Percentiles rank a stretch among this genome's conserved stretches.
These are phyloP conservation scores for Salvia splendens DNA, from an alignment of 257 asterid genomes.

Conservation along the genomic window DNA sequence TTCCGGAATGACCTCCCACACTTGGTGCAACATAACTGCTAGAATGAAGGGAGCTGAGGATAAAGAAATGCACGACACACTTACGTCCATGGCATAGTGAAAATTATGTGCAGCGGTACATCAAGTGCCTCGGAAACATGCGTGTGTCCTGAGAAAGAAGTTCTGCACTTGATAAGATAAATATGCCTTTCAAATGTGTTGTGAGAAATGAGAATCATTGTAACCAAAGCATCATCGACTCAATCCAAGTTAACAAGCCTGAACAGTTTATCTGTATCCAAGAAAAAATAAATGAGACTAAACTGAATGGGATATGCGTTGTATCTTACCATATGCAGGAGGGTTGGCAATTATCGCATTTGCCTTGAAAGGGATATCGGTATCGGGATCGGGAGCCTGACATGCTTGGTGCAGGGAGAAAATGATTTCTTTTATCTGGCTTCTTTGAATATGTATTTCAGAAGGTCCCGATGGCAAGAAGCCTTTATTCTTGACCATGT, in stretches of 20 bases:
- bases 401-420: constrained; percentile 83
- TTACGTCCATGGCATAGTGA: constrained; percentile 99
- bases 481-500: constrained; percentile 93
- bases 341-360: constrained; percentile 94
- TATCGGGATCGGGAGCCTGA: constrained; percentile 61
- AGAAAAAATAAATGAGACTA: background rate
- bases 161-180: constrained; percentile 8
- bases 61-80: constrained; percentile 31
- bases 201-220: background rate
- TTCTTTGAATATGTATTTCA: constrained; percentile 69
- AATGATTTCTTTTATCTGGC: constrained; percentile 71
- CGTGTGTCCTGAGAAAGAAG: constrained; percentile 62
- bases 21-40: background rate
- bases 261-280: background rate
- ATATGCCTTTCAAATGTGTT: background rate
- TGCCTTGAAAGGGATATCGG: constrained; percentile 57
- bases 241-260: background rate
- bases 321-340: constrained; percentile 82
- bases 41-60: background rate
- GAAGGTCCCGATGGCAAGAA: constrained; percentile 93
- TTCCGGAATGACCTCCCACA: background rate
- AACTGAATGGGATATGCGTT: background rate
- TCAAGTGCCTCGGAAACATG: constrained; percentile 90
- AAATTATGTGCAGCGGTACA: constrained; percentile 82
- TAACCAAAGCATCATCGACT: background rate